Evolutionary conservation across 2,329 filamentous ascomycete genomes (phyloP).

Genomic region (Gliomastix tumulicola): DNA sequence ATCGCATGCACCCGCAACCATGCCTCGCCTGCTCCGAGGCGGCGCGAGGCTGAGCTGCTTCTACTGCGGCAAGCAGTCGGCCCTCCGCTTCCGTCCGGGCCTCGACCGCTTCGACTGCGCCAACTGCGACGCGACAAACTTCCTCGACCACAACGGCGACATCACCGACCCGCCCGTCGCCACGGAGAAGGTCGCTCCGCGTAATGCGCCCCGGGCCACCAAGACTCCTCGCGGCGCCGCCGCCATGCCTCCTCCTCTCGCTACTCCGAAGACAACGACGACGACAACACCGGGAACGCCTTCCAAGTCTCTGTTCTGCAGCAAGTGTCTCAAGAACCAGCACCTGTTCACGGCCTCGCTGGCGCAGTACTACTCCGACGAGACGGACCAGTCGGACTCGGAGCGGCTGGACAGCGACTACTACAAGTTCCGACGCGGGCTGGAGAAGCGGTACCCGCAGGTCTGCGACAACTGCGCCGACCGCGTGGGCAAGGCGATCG

Average conservation of each 20-base stretch:
- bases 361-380: slow-evolving; percentile 69
- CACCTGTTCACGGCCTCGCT: slow-evolving; percentile 69
- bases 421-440: slow-evolving; percentile 60
- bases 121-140: slow-evolving; percentile 80
- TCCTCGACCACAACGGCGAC: slow-evolving; percentile 82
- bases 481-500: slow-evolving; percentile 62
- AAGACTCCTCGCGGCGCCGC: neutral
- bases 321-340: slow-evolving; percentile 82
- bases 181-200: slow-evolving; percentile 27
- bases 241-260: too few species aligned
- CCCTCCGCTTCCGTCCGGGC: slow-evolving; percentile 47
- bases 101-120: slow-evolving; percentile 65
- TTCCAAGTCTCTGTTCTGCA: slow-evolving; percentile 52
- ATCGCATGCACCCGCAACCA: too few species aligned
- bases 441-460: slow-evolving; percentile 83
- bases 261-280: too few species aligned
- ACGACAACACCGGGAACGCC: neutral
- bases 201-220: neutral
- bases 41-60: slow-evolving; percentile 60
- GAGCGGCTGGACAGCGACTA: slow-evolving; percentile 60
- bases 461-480: slow-evolving; percentile 78
- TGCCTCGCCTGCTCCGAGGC: too few species aligned
- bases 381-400: slow-evolving; percentile 61
- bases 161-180: slow-evolving; percentile 78
- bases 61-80: slow-evolving; percentile 70